Percentiles rank a stretch among this genome's conserved stretches.
Conservation (phyloP, 305 asterid species). For the Coffea humblotiana region DNA sequence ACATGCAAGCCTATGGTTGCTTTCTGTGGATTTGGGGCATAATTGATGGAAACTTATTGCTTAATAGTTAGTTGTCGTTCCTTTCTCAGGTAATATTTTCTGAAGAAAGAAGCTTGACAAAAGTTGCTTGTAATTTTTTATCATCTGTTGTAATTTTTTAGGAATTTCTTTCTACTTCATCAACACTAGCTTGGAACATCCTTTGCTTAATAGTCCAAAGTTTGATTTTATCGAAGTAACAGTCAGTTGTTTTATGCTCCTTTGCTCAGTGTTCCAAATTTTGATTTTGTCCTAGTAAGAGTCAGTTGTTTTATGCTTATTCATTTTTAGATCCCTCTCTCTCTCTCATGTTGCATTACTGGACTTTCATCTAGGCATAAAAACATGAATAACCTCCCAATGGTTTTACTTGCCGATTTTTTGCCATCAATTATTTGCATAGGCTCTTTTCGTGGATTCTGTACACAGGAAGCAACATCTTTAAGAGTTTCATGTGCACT, state of each 20-base stretch:
- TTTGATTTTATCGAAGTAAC: neutral
- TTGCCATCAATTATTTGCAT: neutral
- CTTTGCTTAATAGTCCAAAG: neutral
- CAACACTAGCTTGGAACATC: neutral
- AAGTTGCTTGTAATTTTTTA: neutral
- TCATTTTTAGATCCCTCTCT: too few relatives aligned
- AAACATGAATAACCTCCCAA: neutral
- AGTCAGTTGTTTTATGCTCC: too few relatives aligned
- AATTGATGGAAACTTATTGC: neutral
- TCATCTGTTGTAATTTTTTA: neutral
- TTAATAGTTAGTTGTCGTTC: neutral
- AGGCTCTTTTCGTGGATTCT: neutral
- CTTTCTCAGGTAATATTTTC: neutral
- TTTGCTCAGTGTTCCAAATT: too few relatives aligned
- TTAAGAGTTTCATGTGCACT: neutral
- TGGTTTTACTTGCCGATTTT: neutral
- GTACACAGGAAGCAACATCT: neutral
- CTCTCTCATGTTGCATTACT: neutral
- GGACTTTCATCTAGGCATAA: neutral
- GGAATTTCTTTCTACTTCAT: neutral
- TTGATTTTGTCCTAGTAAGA: neutral
- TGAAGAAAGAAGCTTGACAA: neutral
- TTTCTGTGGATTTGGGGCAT: constrained; percentile 1
- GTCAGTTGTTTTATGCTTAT: neutral
- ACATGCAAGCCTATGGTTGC: neutral